These are phyloP conservation scores for Dictyostelium citrinum DNA, from an alignment of 78 protist genomes.

Conservation along the genomic window DNA sequence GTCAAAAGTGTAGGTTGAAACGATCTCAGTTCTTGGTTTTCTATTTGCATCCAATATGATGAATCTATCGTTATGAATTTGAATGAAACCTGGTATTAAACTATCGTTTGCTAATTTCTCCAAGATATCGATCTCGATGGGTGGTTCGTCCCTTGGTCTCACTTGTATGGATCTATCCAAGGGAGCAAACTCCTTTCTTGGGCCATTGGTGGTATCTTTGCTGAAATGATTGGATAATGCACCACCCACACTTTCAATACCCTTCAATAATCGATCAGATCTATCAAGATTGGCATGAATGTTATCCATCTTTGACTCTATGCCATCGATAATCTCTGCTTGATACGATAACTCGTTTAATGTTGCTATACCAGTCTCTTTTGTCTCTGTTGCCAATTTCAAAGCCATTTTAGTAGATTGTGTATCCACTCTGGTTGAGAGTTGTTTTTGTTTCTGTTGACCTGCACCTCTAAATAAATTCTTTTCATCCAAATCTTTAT, in stretches of 20 bases:
- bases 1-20: conserved; percentile 10
- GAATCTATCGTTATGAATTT: conserved; percentile 38
- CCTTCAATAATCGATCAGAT: conserved; percentile 43
- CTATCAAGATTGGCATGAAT: conserved; percentile 54
- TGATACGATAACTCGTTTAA: conserved; percentile 32
- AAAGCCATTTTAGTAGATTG: conserved; percentile 46
- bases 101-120: conserved; percentile 56
- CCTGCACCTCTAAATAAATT: background rate
- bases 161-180: conserved; percentile 34
- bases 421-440: conserved; percentile 41
- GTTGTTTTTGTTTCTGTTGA: conserved; percentile 33
- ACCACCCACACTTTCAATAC: conserved; percentile 65
- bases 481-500: background rate
- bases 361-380: conserved; percentile 59
- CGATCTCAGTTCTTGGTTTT: background rate
- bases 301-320: conserved; percentile 59
- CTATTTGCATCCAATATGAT: conserved; percentile 30
- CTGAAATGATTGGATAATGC: conserved; percentile 11
- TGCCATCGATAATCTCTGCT: conserved; percentile 57
- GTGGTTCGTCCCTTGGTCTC: conserved; percentile 58
- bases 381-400: conserved; percentile 47
- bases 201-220: background rate
- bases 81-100: conserved; percentile 31
- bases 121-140: conserved; percentile 53
- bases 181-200: background rate